Evolutionary conservation across 2,329 filamentous ascomycete genomes (phyloP).

Genomic region (Fusarium stilboides): DNA sequence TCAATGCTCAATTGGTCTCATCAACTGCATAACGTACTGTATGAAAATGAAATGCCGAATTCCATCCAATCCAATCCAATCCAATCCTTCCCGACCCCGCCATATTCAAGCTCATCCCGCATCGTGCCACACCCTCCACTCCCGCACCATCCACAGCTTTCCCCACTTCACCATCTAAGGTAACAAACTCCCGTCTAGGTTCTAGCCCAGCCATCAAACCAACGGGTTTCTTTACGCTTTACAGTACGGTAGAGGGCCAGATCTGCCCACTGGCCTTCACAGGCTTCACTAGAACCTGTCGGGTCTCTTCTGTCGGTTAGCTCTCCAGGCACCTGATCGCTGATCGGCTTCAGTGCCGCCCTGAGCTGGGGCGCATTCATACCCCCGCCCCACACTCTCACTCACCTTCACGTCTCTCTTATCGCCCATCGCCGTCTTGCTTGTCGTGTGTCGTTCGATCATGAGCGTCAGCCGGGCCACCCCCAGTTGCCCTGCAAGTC

Average conservation of each 20-base stretch:
- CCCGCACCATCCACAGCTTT: slow-evolving; percentile 20
- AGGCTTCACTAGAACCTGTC: too few species aligned
- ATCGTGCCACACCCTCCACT: slow-evolving; percentile 35
- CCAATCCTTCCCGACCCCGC: slow-evolving; percentile 36
- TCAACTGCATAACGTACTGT: slow-evolving; percentile 11
- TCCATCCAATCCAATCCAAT: slow-evolving; percentile 38
- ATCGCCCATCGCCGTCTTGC: slow-evolving; percentile 37
- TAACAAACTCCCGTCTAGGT: slow-evolving; percentile 3
- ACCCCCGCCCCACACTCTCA: slow-evolving; percentile 40
- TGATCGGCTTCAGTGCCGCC: slow-evolving; percentile 38
- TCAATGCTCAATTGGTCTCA: slow-evolving; percentile 15
- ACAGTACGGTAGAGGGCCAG: too few species aligned
- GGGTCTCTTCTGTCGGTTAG: slow-evolving; percentile 2
- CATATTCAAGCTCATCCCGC: slow-evolving; percentile 40
- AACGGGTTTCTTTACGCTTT: slow-evolving; percentile 22
- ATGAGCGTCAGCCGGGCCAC: slow-evolving; percentile 29
- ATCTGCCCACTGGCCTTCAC: too few species aligned
- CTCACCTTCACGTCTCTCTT: not conserved
- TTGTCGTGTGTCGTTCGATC: slow-evolving; percentile 40
- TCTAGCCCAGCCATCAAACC: not conserved
- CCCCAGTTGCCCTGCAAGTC: slow-evolving; percentile 18
- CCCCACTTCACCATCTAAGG: slow-evolving; percentile 22
- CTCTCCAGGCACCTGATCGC: slow-evolving; percentile 32
- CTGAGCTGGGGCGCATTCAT: slow-evolving; percentile 28
- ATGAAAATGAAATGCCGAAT: not conserved